Base-by-base conservation (phyloP, 2,329 filamentous ascomycete species). In the Tympanopsis confertula region DNA sequence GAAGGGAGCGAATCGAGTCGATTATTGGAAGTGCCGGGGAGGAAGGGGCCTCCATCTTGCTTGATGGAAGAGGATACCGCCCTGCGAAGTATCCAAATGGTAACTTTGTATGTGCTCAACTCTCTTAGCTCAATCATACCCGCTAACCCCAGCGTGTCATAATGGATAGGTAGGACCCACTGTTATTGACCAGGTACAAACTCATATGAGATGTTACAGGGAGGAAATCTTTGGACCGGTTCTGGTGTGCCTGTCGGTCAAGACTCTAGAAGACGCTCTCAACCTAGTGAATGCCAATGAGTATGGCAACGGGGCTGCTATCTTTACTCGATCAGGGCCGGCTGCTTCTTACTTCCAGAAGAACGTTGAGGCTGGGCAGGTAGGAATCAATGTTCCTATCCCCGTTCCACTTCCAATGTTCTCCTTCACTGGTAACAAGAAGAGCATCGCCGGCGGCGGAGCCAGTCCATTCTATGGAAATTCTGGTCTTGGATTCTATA, bases 391-490 rank as follows among this genome's bases (percentile, higher is more conserved):
- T 30, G 49, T 49, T 5, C 45, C 49, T 5, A 51, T 50, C 19
- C 48, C 47, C 13, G 48, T 50, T 4, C 47, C 49, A 4, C 36
- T 50, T 39, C 47, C 47, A 33, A 50, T 51, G 47, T 50, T 50
- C 41, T 44, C 41, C 32, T 50, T 50, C 42, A 48, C 47, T 5
- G 46, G 48, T 3, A 58, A 57, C 57, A 74, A 84, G 68, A 78
- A 74, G 63, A 74, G 68, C 48, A 66, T 83, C 37, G 78, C 79
- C 1, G 78, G 78, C 36, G 78, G 77, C 19, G 78, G 79, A 36
- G 71, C 73, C 17, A 80, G 69, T 56, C 82, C 78, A n/a, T 84
- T 84, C 56, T 83, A 84, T 55, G 79, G 79, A 46, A 82, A 82
- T 62, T 71, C 75, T 4, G 80, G 78, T 13, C 50, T 84, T 44